Evolutionary conservation across 768 basidiomycete genomes (phyloP), one percentile per base, ranked within the genome.

Genomic region (Cubamyces lactineus): DNA sequence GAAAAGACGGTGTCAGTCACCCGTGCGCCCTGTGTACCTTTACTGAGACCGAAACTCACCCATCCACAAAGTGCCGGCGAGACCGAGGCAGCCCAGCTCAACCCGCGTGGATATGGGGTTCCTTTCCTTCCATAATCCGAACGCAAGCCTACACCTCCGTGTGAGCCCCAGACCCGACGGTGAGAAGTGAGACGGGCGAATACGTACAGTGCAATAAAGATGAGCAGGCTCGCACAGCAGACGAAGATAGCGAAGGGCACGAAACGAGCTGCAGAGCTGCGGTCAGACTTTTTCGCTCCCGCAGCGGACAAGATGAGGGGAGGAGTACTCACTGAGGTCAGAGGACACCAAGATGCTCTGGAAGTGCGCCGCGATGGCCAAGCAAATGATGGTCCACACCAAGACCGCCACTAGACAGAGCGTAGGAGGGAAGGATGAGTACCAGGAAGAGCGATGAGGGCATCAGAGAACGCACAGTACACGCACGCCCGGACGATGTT

Each of bases 191-290:
- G 38, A 24, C 24, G 40, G 15, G 26, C 45, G 15, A 50, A 41
- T 30, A 80, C 87, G 70, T 66, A 91, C 90, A 94, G 81, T 57
- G 84, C 75, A 43, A 84, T 66, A 53, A 92, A 81, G 67, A 92
- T 83, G 65, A 90, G 73, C 71, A 92, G 70, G 70, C 88, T 91
- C 40, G 82, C 84, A 43, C 81, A 80, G 69, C 86, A 89, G 46
- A 92, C 89, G 67, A 93, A 93, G 71, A 94, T 83, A 55, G 92
- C 87, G 70, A 92, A 90, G 17, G 92, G 92, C 41, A 94, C 86
- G 71, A 93, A 94, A 77, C 87, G 91, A 77, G 92, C 92, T 94
- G 68, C 58, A 42, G 40, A 26, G 34, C 38, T 19, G 16, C 6
- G 15, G 52, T 59, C 49, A 58, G 59, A 7, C 45, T 45, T 17